Evolutionary conservation across 2,329 filamentous ascomycete genomes (phyloP).

Genomic region (Colletotrichum lentis): DNA sequence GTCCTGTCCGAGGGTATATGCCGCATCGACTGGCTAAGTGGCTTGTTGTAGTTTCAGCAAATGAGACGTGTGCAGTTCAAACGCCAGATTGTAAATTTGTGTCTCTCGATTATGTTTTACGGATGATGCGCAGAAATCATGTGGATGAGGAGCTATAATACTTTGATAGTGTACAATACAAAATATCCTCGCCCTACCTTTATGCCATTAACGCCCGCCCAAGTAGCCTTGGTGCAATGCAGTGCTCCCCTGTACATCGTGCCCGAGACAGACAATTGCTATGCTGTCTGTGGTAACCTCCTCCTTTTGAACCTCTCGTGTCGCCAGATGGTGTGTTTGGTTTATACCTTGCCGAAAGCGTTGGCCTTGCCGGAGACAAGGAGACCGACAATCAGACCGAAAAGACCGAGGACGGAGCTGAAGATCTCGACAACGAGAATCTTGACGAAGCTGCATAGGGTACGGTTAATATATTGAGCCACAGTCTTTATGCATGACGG

Average conservation of each 20-base stretch:
- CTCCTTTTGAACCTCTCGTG: conserved; percentile 11
- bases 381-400: conserved; percentile 93
- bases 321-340: neutral
- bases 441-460: conserved; percentile 82
- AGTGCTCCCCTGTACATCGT: conserved; percentile 36
- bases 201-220: conserved; percentile 40
- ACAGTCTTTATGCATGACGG: neutral
- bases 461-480: conserved; percentile 41
- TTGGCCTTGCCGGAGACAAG: conserved; percentile 84
- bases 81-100: neutral
- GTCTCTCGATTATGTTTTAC: rapidly evolving
- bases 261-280: conserved; percentile 26
- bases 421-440: conserved; percentile 99
- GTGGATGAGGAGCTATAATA: conserved; percentile 36
- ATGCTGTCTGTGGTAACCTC: conserved; percentile 20
- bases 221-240: conserved; percentile 40
- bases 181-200: conserved; percentile 38
- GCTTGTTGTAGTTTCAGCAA: neutral
- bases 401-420: conserved; percentile 94
- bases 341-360: conserved; percentile 66
- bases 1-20: neutral
- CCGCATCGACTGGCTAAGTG: neutral
- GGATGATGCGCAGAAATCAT: conserved; percentile 25
- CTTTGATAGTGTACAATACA: conserved; percentile 38
- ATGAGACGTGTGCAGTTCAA: no score